These are phyloP conservation scores for Geosmithia morbida DNA, from an alignment of 2,329 filamentous ascomycete genomes.

Conservation along the genomic window DNA sequence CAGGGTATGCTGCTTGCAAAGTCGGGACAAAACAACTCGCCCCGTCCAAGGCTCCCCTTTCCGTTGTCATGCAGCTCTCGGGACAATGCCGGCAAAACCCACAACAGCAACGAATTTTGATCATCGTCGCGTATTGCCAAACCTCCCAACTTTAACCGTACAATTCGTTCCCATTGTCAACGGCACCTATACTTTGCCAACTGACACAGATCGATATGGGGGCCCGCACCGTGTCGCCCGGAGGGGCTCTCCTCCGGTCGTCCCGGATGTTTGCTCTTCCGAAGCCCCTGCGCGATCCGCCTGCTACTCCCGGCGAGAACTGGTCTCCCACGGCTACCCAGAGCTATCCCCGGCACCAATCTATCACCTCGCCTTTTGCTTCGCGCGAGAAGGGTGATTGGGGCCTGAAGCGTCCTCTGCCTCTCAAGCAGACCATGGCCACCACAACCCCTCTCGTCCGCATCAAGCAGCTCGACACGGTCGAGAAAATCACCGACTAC, in stretches of 20 bases:
- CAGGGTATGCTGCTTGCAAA: neutral
- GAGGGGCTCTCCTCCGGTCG: conserved; percentile 59
- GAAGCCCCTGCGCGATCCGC: conserved; percentile 52
- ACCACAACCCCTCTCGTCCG: conserved; percentile 63
- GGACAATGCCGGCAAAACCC: neutral
- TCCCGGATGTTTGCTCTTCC: conserved; percentile 88
- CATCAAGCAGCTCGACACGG: conserved; percentile 66
- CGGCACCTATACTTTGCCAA: neutral
- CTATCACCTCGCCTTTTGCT: conserved; percentile 61
- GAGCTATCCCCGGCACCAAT: conserved; percentile 67
- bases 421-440: conserved; percentile 57
- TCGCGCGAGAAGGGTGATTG: conserved; percentile 73
- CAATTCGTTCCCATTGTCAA: neutral
- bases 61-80: neutral
- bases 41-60: neutral
- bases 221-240: conserved; percentile 35
- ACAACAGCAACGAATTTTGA: neutral
- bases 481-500: conserved; percentile 83
- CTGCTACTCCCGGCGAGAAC: conserved; percentile 21
- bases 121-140: neutral
- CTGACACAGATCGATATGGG: conserved; percentile 14
- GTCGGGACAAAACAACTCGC: neutral
- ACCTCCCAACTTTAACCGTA: neutral
- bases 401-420: conserved; percentile 80
- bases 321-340: conserved; percentile 37